Evolutionary conservation across 2,329 filamentous ascomycete species (phyloP), one percentile per base, ranked within the genome.

Genomic region (Hypoxylon sp.): DNA sequence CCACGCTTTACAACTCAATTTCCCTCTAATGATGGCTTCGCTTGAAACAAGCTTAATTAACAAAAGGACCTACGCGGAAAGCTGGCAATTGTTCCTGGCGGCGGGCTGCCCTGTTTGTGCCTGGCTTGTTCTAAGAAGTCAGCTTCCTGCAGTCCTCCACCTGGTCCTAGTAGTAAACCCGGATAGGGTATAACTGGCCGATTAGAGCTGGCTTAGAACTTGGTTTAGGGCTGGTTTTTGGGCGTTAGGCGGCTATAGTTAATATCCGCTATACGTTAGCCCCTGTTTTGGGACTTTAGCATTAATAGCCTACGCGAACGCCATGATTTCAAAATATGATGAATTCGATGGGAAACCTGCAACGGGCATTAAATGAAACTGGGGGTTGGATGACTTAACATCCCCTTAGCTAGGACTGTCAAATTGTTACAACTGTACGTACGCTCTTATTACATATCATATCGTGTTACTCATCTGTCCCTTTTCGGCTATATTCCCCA

Each of bases 21-120:
- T 51, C 4, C 13, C 26, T 44, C 29, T 52, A 26, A 42, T 26
- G 33, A 53, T 19, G 48, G 47, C 29, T 54, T 8, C 26, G 63
- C 64, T 65, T 65, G 61, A 70, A 70, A 68, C 60, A 65, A 59
- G 59, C 47, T 70, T 70, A 65, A 59, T 64, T 59, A 44, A 63
- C 46, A 44, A 60, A 68, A 65, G 65, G 68, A 68, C 58, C 50
- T 46, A 46, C 57, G 58, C 50, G 31, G 50, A 46, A 35, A 37
- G 29, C 26, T 22, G 67, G 67, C 44, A 26, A 50, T 65, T 31
- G 37, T 65, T 62, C 60, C 60, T 62, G 66, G 53, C 37, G 67
- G 67, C 58, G 6, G 29, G 29, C 58, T 57, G 39, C 39, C 39
- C 39, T 17, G 39, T 10, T 44, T 19, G 8, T 29, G 29, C 24